These are phyloP conservation scores for Westerdykella aurantiaca DNA, from an alignment of 2,329 filamentous ascomycete species.

Conservation along the genomic window DNA sequence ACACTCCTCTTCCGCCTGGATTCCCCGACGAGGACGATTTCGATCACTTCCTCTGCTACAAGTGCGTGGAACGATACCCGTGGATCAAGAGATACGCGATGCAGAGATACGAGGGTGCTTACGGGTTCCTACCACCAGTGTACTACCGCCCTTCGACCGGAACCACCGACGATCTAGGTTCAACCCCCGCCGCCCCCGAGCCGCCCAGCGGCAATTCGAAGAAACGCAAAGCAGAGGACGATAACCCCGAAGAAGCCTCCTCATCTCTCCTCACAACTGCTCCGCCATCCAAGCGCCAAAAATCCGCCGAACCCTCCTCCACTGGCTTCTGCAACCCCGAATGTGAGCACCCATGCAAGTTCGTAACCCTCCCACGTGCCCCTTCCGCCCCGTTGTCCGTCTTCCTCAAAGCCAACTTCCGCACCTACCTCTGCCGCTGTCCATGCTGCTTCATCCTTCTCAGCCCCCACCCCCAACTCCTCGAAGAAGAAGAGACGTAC, in stretches of 20 bases:
- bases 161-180: slow-evolving; percentile 1
- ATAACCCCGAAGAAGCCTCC: slow-evolving; percentile 23
- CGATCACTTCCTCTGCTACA: slow-evolving; percentile 87
- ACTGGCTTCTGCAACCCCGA: slow-evolving; percentile 34
- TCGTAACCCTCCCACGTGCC: slow-evolving; percentile 51
- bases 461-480: slow-evolving; percentile 66
- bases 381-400: slow-evolving; percentile 64
- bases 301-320: slow-evolving; percentile 27
- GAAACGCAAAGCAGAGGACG: slow-evolving; percentile 46
- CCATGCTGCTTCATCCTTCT: slow-evolving; percentile 70
- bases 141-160: slow-evolving; percentile 41
- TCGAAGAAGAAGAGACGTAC: slow-evolving; percentile 92
- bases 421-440: slow-evolving; percentile 77
- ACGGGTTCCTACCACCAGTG: slow-evolving; percentile 73
- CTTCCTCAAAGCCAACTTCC: slow-evolving; percentile 75
- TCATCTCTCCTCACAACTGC: slow-evolving; percentile 10
- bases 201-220: slow-evolving; percentile 22
- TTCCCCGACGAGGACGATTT: slow-evolving; percentile 90
- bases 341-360: slow-evolving; percentile 50
- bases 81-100: slow-evolving; percentile 85
- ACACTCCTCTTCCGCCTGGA: slow-evolving; percentile 67
- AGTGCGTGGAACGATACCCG: slow-evolving; percentile 78
- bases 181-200: slow-evolving; percentile 8
- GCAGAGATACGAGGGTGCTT: slow-evolving; percentile 68
- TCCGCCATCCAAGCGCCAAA: slow-evolving; percentile 27